Conservation (phyloP, 805 yeast species). For the Ogataea chonburiensis region DNA sequence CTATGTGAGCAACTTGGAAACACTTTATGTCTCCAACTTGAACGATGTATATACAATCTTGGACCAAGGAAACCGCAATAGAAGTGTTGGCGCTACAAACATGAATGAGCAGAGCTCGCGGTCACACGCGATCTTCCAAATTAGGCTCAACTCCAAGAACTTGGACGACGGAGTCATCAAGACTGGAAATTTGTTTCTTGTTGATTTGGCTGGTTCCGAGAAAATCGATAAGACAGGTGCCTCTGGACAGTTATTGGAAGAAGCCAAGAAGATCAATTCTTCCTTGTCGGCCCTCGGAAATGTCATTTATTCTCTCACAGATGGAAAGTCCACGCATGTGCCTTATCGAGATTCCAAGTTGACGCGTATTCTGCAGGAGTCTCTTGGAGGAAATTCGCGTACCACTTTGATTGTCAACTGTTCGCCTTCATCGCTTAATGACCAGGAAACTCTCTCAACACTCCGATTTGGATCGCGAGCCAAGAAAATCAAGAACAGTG, state of each 20-base stretch:
- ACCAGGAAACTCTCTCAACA: conserved; percentile 66
- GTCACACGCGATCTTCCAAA: conserved; percentile 76
- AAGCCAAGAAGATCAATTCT: conserved; percentile 79
- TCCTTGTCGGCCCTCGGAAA: conserved; percentile 77
- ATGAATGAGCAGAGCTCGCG: conserved; percentile 76
- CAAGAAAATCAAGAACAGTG: conserved; percentile 61
- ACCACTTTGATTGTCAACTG: conserved; percentile 74
- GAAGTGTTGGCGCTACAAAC: conserved; percentile 60
- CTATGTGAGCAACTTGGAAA: conserved; percentile 67
- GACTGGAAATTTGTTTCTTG: conserved; percentile 65
- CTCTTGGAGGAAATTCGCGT: conserved; percentile 79
- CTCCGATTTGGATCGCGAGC: conserved; percentile 75
- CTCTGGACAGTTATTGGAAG: conserved; percentile 69
- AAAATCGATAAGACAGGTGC: conserved; percentile 78
- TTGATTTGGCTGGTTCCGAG: conserved; percentile 88
- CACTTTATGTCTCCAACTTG: conserved; percentile 55
- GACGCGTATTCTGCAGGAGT: conserved; percentile 74
- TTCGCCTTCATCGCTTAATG: conserved; percentile 58
- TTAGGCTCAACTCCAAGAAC: conserved; percentile 63
- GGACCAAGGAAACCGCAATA: conserved; percentile 52
- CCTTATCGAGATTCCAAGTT: conserved; percentile 80
- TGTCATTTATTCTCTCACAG: conserved; percentile 77
- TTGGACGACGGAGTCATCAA: conserved; percentile 54
- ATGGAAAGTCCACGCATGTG: conserved; percentile 59
- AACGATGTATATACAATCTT: conserved; percentile 59